phyloP scores from a whole-genome alignment of 1,284 basidiomycete genomes.

The Prillingera fragicola region DNA sequence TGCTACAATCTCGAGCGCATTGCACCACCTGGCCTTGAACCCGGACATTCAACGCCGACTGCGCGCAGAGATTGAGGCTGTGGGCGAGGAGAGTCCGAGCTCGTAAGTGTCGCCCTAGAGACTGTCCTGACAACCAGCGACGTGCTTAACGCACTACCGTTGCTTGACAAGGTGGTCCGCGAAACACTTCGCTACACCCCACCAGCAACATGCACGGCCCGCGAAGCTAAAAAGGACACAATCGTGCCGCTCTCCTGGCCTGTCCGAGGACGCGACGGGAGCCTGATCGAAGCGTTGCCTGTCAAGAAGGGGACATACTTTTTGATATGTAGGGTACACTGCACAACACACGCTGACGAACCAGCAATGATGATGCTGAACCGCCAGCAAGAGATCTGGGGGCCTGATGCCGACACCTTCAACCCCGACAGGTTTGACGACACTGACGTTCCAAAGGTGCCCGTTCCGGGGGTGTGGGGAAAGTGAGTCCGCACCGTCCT shows the following conservation, averaged over 20 bases:
- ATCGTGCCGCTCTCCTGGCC: conserved; percentile 56
- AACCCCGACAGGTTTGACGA: conserved; percentile 57
- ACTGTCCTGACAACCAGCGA: conserved; percentile 19
- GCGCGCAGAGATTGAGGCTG: conserved; percentile 51
- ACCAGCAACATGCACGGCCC: conserved; percentile 60
- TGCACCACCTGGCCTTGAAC: conserved; percentile 58
- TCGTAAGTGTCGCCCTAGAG: conserved; percentile 10
- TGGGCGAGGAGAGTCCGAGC: conserved; percentile 14
- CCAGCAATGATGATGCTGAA: conserved; percentile 50
- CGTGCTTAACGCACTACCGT: conserved; percentile 48
- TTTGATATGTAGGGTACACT: conserved; percentile 15
- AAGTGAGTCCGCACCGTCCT: conserved; percentile 48
- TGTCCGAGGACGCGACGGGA: conserved; percentile 34
- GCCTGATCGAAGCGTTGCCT: conserved; percentile 25
- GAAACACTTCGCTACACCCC: conserved; percentile 61
- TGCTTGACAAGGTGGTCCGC: conserved; percentile 58
- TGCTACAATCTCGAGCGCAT: conserved; percentile 61
- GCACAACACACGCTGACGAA: not conserved
- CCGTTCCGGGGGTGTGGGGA: conserved; percentile 57
- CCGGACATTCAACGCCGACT: conserved; percentile 55
- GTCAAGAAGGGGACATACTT: conserved; percentile 22
- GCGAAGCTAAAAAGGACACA: conserved; percentile 55
- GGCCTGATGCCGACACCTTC: conserved; percentile 60
- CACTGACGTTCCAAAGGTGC: conserved; percentile 17
- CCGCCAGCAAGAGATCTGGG: conserved; percentile 57